phyloP scores from a whole-genome alignment of 2,329 filamentous ascomycete species.

The Didymellaceae sp. region DNA sequence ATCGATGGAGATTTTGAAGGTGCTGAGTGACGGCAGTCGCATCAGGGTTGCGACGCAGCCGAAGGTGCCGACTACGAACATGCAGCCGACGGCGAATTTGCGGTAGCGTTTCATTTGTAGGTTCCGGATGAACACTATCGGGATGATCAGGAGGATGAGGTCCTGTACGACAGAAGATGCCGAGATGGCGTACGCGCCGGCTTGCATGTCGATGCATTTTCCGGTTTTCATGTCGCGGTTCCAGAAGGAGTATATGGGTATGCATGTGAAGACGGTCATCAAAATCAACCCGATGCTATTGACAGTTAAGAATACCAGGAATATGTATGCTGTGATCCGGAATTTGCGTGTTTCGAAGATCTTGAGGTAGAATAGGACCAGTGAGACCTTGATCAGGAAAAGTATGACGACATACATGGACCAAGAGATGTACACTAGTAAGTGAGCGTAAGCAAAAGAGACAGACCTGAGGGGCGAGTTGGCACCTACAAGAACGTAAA shows the following conservation, averaged over 20 bases:
- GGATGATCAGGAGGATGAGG: conserved; percentile 32
- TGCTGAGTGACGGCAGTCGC: conserved; percentile 27
- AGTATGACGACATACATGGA: conserved; percentile 30
- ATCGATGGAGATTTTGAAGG: conserved; percentile 29
- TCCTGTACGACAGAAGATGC: conserved; percentile 35
- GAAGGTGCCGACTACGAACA: conserved; percentile 38
- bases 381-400: conserved; percentile 34
- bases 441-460: background rate
- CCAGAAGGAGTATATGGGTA: conserved; percentile 35
- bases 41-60: conserved; percentile 37
- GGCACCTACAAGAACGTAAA: conserved; percentile 25
- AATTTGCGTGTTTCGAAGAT: conserved; percentile 34
- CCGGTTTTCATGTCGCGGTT: conserved; percentile 31
- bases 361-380: conserved; percentile 37
- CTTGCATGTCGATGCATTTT: conserved; percentile 31
- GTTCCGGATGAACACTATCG: conserved; percentile 29
- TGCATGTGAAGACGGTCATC: conserved; percentile 33
- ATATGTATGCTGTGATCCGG: conserved; percentile 21
- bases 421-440: conserved; percentile 20
- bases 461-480: no score
- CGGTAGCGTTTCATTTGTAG: conserved; percentile 30
- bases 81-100: conserved; percentile 32
- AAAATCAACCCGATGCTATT: conserved; percentile 27
- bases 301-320: conserved; percentile 25
- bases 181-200: conserved; percentile 32